Percentiles rank a stretch among this genome's conserved stretches.
phyloP scores from a whole-genome alignment of 2,329 filamentous ascomycete genomes.

The Colletotrichum shisoi region DNA sequence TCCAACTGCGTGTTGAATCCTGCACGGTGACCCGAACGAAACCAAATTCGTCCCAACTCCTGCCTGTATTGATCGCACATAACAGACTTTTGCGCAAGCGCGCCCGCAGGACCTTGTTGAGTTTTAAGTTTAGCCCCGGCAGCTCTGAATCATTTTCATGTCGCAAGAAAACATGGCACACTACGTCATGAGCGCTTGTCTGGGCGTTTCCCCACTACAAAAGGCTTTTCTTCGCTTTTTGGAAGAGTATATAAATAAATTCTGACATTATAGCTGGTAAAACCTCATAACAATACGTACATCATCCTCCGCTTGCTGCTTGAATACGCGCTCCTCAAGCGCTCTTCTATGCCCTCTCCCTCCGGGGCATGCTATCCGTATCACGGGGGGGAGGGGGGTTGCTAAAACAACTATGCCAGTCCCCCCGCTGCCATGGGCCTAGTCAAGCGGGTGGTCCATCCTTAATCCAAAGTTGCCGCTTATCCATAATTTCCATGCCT shows the following conservation, averaged over 20 bases:
- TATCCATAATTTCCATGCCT: background rate
- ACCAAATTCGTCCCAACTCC: background rate
- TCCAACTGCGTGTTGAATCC: no score
- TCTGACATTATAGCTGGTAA: conserved; percentile 37
- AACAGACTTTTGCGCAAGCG: conserved; percentile 1
- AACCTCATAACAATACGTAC: conserved; percentile 40
- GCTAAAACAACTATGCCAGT: background rate
- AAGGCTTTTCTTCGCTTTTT: background rate
- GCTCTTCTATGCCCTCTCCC: background rate
- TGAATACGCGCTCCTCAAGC: conserved; percentile 8
- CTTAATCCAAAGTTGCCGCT: conserved; percentile 12
- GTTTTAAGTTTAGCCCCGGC: background rate
- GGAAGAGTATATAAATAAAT: conserved; percentile 30
- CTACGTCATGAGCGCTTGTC: background rate
- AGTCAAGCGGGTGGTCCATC: background rate
- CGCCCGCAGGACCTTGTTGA: background rate
- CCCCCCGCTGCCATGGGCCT: background rate
- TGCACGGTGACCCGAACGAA: background rate
- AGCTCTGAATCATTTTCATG: conserved; percentile 1
- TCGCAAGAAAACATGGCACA: background rate
- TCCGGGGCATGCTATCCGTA: conserved; percentile 17
- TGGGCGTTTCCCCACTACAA: background rate
- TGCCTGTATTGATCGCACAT: background rate
- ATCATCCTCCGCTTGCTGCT: conserved; percentile 24
- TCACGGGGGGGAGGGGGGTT: background rate